Percentiles rank a stretch among this genome's conserved stretches.
Evolutionary conservation across 2,329 filamentous ascomycete genomes (phyloP).

Genomic region (Dryadomyces quercivorus): DNA sequence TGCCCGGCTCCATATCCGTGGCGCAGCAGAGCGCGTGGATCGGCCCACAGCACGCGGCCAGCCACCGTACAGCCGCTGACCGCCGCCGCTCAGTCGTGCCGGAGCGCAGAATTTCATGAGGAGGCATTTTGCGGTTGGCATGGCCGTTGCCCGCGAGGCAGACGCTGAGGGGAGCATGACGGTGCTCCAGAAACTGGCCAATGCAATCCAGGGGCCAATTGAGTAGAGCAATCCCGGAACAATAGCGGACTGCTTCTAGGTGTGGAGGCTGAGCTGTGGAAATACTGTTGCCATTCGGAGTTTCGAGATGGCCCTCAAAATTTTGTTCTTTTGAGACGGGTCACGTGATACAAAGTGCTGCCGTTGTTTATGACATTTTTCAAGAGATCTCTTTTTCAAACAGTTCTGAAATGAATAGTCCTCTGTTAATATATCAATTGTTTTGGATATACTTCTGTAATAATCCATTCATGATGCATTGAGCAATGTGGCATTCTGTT

Average conservation of each 20-base stretch:
- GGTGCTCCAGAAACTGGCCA: not conserved
- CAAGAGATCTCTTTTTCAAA: too few relatives aligned
- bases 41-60: not conserved
- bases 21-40: not conserved
- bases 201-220: not conserved
- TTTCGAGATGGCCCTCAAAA: not conserved
- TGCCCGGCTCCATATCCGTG: not conserved
- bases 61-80: not conserved
- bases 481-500: too few relatives aligned
- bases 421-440: too few relatives aligned
- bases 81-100: too few relatives aligned
- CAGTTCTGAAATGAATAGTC: too few relatives aligned
- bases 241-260: too few relatives aligned
- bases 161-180: not conserved
- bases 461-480: too few relatives aligned
- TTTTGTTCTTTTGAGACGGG: not conserved
- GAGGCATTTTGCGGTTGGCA: not conserved
- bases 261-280: too few relatives aligned
- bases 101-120: not conserved
- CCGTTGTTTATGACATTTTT: too few relatives aligned
- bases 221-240: too few relatives aligned
- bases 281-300: too few relatives aligned
- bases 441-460: too few relatives aligned
- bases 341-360: not conserved
- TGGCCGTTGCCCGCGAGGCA: not conserved